Evolutionary conservation across 306 rosid species (phyloP).

Genomic region (Gillenia trifoliata): DNA sequence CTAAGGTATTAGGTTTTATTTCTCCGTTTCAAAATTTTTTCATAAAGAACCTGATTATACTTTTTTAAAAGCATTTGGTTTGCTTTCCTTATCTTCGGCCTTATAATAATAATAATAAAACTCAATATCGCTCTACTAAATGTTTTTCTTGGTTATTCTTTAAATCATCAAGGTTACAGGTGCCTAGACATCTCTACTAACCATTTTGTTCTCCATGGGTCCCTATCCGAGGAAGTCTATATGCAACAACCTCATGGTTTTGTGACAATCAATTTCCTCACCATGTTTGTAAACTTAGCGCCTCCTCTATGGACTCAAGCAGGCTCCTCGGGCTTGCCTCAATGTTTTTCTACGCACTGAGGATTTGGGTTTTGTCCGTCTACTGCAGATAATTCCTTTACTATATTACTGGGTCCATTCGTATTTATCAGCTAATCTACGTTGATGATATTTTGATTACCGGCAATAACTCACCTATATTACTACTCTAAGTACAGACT

Average conservation of each 20-base stretch:
- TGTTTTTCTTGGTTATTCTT: not conserved
- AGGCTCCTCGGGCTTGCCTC: not conserved
- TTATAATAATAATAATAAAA: not conserved
- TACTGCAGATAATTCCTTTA: not conserved
- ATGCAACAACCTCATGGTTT: not conserved
- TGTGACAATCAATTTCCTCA: not conserved
- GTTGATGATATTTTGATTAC: not conserved
- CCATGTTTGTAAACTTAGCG: not conserved
- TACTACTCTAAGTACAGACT: not conserved
- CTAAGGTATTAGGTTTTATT: not conserved
- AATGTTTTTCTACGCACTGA: not conserved
- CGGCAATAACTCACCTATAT: not conserved
- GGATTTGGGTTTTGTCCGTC: not conserved
- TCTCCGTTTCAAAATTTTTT: not conserved
- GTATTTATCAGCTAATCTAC: too few species aligned
- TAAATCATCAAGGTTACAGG: not conserved
- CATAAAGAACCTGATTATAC: not conserved
- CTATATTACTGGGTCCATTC: not conserved
- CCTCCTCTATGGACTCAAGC: not conserved
- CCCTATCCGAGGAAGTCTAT: not conserved
- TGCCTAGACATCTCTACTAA: not conserved
- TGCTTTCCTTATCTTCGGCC: not conserved
- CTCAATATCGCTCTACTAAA: not conserved
- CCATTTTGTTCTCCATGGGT: too few species aligned
- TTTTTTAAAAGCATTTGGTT: not conserved